Percentiles rank a stretch among this genome's conserved stretches.
phyloP scores from a whole-genome alignment of 768 basidiomycete genomes.

The Mycena galericulata region DNA sequence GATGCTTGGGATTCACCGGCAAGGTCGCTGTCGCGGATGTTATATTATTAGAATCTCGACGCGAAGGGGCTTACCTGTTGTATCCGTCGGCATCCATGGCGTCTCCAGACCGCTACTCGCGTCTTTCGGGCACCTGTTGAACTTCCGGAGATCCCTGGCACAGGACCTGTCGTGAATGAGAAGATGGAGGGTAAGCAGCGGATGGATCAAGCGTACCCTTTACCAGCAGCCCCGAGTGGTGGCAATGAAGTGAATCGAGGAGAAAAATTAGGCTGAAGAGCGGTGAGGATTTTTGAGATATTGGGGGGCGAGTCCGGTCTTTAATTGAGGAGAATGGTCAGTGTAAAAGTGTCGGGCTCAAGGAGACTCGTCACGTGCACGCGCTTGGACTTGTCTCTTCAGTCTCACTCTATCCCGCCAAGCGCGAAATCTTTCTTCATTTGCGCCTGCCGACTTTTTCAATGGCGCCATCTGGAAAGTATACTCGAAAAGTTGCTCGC shows the following conservation, averaged over 20 bases:
- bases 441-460: background rate
- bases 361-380: too few relatives aligned
- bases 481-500: conserved; percentile 4
- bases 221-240: background rate
- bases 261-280: background rate
- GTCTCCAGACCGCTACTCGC: background rate
- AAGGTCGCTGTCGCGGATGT: conserved; percentile 50
- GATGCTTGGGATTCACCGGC: conserved; percentile 65
- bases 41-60: conserved; percentile 12
- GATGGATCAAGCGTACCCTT: background rate
- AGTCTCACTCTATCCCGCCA: background rate
- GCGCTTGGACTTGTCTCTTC: background rate
- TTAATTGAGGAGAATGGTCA: background rate
- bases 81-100: conserved; percentile 22
- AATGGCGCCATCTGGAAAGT: conserved; percentile 25
- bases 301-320: background rate
- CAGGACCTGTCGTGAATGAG: background rate
- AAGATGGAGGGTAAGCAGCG: background rate
- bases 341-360: too few relatives aligned
- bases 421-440: background rate
- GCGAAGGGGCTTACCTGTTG: conserved; percentile 22
- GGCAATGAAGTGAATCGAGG: background rate
- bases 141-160: background rate
- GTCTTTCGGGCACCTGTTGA: background rate
- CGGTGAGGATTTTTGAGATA: background rate